Base-by-base conservation (phyloP, 208 protist genomes). In the Trypanosoma cruzi region DNA sequence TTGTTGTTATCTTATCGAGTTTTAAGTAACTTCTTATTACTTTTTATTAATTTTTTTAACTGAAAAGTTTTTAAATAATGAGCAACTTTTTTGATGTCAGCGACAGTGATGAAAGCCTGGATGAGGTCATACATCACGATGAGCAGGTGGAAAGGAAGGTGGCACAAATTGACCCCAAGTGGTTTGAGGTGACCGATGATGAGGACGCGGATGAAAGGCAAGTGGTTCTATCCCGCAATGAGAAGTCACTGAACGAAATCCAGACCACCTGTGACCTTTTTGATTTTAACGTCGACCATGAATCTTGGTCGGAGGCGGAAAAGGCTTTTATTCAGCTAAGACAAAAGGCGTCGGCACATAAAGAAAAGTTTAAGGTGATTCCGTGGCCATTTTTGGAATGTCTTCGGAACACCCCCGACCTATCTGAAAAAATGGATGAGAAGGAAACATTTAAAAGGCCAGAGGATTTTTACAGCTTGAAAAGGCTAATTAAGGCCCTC, bases 101-200 rank as follows among this genome's bases (percentile, higher is more conserved):
- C 60, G 78, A 89, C 65, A 89, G 81, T 65, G 84, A 88, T 71
- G 76, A 68, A 28, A 84, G 85, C 70, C 65, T 67, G 29, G 75
- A 89, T 55, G 65, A 79, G 52, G 58, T 67, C 31, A 59, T 65
- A 2, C 20, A 57, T 54, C 54, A 61, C 10, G 81, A 78, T 69
- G 28, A 87, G 26, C 62, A 80, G 26, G 68, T 77, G 34, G 81
- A 88, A 55, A 80, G 80, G 13, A 77, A 75, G 36, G 44, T 76
- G n/a, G 81, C 81, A 31, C 79, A 90, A 42, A 87, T 89, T 61
- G 79, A 86, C 63, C 66, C 85, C 14, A 81, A 79, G 67, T 95
- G 89, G 89, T 88, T 90, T 71, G 82, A 89, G 59, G 53, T 81
- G 46, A 90, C 88, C 40, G 86, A 94, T 59, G 86, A 89, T 40